phyloP scores from a whole-genome alignment of 2,329 filamentous ascomycete species.

The Botrytis fabae region DNA sequence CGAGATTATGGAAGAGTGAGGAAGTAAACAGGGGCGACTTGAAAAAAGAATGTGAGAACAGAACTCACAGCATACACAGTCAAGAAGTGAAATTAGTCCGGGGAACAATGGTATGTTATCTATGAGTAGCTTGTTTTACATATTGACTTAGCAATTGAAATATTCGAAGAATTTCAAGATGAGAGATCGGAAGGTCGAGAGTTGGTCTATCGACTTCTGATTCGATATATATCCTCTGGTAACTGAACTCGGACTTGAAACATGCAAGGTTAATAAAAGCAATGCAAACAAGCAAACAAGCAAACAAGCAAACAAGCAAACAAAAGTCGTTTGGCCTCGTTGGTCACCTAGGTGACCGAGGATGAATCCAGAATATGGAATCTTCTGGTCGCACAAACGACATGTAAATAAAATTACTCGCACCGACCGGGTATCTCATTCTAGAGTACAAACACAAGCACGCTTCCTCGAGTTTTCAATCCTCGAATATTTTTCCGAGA shows the following conservation, averaged over 20 bases:
- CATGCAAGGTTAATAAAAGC: background rate
- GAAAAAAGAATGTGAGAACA: background rate
- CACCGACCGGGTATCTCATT: background rate
- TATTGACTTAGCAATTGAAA: background rate
- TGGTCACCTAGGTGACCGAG: background rate
- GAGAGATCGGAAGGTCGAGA: background rate
- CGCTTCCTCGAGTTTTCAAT: background rate
- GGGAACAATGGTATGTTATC: background rate
- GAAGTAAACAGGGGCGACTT: background rate
- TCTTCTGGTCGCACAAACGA: background rate
- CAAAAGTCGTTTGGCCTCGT: background rate
- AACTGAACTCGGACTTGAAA: background rate
- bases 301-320: background rate
- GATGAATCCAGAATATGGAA: background rate
- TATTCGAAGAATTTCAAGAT: background rate
- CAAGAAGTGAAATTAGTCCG: background rate
- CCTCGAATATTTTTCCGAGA: background rate
- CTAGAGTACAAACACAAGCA: background rate
- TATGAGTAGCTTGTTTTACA: background rate
- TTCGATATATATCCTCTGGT: background rate
- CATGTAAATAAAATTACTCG: background rate
- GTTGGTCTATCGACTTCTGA: background rate
- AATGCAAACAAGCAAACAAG: background rate
- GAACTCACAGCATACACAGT: no score
- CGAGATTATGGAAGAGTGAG: background rate